Percentiles rank a stretch among this genome's conserved stretches.
phyloP scores from a whole-genome alignment of 305 asterid species.

The Vinca major region DNA sequence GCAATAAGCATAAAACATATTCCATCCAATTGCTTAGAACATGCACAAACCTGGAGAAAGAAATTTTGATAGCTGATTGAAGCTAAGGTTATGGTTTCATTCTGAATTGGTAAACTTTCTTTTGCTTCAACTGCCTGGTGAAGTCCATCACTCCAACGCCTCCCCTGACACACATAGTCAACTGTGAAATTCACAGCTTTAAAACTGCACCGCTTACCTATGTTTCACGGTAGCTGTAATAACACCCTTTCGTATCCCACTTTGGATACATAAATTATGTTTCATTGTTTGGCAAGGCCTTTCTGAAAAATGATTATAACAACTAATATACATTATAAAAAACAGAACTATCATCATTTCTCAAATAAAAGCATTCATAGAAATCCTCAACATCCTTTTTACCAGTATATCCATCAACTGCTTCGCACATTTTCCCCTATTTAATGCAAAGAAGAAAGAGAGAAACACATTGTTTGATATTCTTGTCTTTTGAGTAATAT shows the following conservation, averaged over 20 bases:
- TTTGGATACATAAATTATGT: background rate
- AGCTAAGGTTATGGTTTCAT: constrained; percentile 92
- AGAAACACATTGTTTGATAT: too few relatives aligned
- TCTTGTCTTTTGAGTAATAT: too few relatives aligned
- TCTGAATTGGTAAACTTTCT: constrained; percentile 92
- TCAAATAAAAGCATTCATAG: constrained; percentile 1
- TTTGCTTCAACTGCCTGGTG: constrained; percentile 99
- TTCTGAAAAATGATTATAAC: background rate
- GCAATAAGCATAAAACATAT: constrained; percentile 15
- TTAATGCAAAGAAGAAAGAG: too few relatives aligned
- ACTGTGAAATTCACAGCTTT: constrained; percentile 13
- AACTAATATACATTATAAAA: background rate
- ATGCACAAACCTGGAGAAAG: constrained; percentile 80
- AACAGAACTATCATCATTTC: background rate
- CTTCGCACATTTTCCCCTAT: too few relatives aligned
- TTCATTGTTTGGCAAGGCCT: background rate
- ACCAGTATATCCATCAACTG: background rate
- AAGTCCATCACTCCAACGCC: constrained; percentile 99
- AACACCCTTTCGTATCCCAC: background rate
- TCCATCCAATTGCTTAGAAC: constrained; percentile 18
- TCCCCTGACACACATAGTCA: constrained; percentile 52
- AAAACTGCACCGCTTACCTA: background rate
- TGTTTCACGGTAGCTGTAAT: background rate
- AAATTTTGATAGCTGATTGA: constrained; percentile 98
- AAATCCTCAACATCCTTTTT: background rate